Evolutionary conservation across 805 yeast species (phyloP), one percentile per base, ranked within the genome.

Genomic region (Isabelozyma heimii): DNA sequence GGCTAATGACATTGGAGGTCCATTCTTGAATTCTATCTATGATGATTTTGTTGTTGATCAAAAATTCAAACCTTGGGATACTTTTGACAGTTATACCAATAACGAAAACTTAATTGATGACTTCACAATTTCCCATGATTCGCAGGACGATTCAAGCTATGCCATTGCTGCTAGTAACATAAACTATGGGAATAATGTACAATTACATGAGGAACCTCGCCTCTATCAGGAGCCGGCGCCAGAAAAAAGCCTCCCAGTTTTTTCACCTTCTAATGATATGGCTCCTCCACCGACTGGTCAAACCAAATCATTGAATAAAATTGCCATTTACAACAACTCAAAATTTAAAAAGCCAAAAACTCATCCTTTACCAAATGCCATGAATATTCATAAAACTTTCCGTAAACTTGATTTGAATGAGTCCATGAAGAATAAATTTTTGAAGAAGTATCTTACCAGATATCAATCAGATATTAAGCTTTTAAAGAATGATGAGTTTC

Each of bases 341-440:
- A 37, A 37, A n/a, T 37, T 13, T 13, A 14, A n/a, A n/a, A 37
- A 15, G 12, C 16, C 40, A 4, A 30, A 30, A 9, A 14, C 28
- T n/a, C 51, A 42, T 10, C 56, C 61, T 5, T 58, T 67, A 16
- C 63, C 64, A 2, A 60, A 64, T 46, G 66, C 66, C 1, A 46
- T 51, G 2, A 38, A 46, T 10, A 39, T 40, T 7, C 54, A 49
- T 0, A 42, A 48, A 1, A 48, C 35, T 1, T 58, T 67, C 43
- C 44, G 44, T 13, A 58, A 47, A 28, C 28, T 61, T 8, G 17
- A 30, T 13, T 44, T 42, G 15, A 44, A 43, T 3, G 51, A 47
- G 7, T 47, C 42, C 14, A 37, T 56, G 17, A 52, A 49, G 26
- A 60, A 56, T 43, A 45, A 40, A 13, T 58, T 52, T 37, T 50